Conservation (phyloP, 164 flowering plant genomes). For the Stephania yunnanensis region DNA sequence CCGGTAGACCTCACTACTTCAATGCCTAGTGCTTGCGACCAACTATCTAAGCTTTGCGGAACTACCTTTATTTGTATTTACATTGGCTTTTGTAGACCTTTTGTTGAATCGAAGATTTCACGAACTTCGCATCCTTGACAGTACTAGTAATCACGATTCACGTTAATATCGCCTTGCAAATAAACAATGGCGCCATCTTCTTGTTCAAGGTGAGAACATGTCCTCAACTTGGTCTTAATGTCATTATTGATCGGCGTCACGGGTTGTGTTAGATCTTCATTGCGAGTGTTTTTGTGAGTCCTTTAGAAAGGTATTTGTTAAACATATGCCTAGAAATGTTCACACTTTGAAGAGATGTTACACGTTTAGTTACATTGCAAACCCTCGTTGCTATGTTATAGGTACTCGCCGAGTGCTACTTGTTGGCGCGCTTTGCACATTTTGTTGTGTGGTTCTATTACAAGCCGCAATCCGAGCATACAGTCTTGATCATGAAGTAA, state of each 20-base stretch:
- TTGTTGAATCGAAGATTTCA: background rate
- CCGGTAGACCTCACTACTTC: background rate
- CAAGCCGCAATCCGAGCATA: background rate
- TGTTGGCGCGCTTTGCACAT: background rate
- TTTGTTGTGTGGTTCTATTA: background rate
- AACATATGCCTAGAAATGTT: background rate
- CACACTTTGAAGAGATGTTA: background rate
- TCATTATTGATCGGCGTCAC: background rate
- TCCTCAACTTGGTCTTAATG: background rate
- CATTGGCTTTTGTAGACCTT: background rate
- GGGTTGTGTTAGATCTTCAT: background rate
- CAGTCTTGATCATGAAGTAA: background rate
- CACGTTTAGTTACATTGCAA: background rate
- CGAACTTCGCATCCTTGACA: constrained; percentile 2
- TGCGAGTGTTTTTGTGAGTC: background rate
- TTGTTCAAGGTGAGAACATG: background rate
- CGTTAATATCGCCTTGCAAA: background rate
- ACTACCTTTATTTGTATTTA: background rate
- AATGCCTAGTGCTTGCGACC: background rate
- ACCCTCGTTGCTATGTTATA: background rate
- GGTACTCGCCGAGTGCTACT: background rate
- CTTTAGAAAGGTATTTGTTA: background rate
- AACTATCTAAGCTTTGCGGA: background rate
- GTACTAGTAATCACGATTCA: background rate
- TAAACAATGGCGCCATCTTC: background rate